Evolutionary conservation across 345 rosid genomes (phyloP), one percentile per base, ranked within the genome.

Genomic region (Eutrema yunnanense): DNA sequence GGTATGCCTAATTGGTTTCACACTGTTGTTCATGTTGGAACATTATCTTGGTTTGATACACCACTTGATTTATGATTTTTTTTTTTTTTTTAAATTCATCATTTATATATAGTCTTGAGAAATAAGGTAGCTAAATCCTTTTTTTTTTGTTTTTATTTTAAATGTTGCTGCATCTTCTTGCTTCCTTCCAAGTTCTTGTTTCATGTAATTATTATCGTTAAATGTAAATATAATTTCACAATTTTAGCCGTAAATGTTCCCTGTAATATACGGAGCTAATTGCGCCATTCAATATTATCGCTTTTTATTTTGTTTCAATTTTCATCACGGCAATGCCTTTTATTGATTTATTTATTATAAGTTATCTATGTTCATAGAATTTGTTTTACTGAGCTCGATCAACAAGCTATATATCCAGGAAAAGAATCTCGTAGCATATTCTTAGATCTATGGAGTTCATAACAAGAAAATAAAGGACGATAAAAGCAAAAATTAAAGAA

Each of bases 1-100:
- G 88, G 92, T n/a, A 62, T 77, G 42, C 98, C 97, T 12, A 84
- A 79, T 27, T 88, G 90, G 92, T 93, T 90, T 74, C 90, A 87
- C 36, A 67, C 96, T 22, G 63, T 84, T 54, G 86, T 84, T 75
- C 97, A 88, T 84, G 75, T 76, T 27, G 94, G 90, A 64, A 85
- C 85, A 68, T 79, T 93, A 68, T 83, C 79, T 70, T 86, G 97
- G 97, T 79, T 88, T 53, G 68, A 84, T 55, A 80, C 80, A 50
- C 86, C 81, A 27, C 51, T 59, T 58, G 69, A 72, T 67, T 44
- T 80, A 29, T 80, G 61, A 70, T 33, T 12, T 4, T 19, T 22
- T 9, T 6, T 10, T 9, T 11, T 10, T 0, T 30, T 59, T 66
- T 54, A 12, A 59, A 26, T 3, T 8, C 57, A 14, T 9, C 26